Evolutionary conservation across 2,329 filamentous ascomycete genomes (phyloP).

Genomic region (Aspergillus sp.): DNA sequence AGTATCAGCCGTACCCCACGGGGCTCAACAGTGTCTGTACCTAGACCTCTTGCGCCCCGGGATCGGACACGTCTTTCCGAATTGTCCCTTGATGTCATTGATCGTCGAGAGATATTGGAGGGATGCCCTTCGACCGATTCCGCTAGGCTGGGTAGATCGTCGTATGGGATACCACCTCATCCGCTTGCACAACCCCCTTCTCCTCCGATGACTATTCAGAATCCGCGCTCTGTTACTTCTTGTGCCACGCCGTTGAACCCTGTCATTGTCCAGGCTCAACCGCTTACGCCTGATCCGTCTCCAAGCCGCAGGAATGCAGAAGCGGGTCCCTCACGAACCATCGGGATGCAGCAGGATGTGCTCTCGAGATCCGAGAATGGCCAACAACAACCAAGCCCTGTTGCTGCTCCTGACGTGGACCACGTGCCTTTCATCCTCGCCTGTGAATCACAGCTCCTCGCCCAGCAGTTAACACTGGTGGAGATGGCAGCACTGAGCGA

Average conservation of each 20-base stretch:
- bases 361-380: constrained; percentile 26
- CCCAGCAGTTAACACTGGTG: constrained; percentile 58
- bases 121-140: constrained; percentile 26
- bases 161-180: constrained; percentile 37
- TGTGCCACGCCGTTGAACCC: constrained; percentile 25
- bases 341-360: constrained; percentile 25
- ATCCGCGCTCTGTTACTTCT: constrained; percentile 29
- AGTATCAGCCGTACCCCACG: constrained; percentile 44
- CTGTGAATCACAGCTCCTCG: constrained; percentile 54
- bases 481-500: constrained; percentile 61
- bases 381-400: constrained; percentile 8
- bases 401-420: constrained; percentile 16
- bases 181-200: constrained; percentile 42
- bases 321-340: constrained; percentile 10
- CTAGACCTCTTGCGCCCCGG: constrained; percentile 3
- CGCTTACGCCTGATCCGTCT: constrained; percentile 40
- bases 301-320: constrained; percentile 21
- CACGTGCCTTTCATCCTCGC: constrained; percentile 60
- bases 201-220: constrained; percentile 39
- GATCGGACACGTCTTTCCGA: constrained; percentile 47
- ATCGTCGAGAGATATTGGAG: constrained; percentile 30
- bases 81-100: constrained; percentile 47
- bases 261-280: constrained; percentile 27
- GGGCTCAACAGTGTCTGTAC: constrained; percentile 36
- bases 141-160: constrained; percentile 30